phyloP scores from a whole-genome alignment of 768 basidiomycete genomes.

The Lentinula sp. region DNA sequence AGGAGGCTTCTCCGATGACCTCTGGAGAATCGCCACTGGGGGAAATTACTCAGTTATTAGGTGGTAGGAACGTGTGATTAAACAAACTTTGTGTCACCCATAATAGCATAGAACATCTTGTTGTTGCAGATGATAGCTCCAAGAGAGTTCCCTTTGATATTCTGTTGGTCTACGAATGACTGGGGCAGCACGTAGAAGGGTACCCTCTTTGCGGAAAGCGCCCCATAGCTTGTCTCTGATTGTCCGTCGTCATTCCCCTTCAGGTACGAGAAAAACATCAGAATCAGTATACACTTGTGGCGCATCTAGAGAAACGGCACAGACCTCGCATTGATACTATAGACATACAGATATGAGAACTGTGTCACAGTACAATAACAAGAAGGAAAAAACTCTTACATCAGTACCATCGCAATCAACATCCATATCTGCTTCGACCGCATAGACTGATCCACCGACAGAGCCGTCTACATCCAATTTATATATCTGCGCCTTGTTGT shows the following conservation, averaged over 20 bases:
- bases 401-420: slow-evolving; percentile 19
- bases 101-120: slow-evolving; percentile 22
- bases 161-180: slow-evolving; percentile 10
- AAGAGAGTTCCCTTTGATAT: slow-evolving; percentile 15
- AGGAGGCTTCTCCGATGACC: slow-evolving; percentile 20
- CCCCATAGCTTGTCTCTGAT: slow-evolving; percentile 16
- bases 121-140: slow-evolving; percentile 18
- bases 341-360: background rate
- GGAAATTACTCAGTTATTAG: background rate
- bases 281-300: background rate
- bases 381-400: slow-evolving; percentile 6
- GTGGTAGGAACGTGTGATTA: background rate
- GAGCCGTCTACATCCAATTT: slow-evolving; percentile 13
- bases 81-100: slow-evolving; percentile 18
- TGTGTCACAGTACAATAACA: background rate
- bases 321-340: slow-evolving; percentile 3
- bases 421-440: slow-evolving; percentile 21
- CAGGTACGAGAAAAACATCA: background rate
- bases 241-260: slow-evolving; percentile 18
- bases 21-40: slow-evolving; percentile 16
- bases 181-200: slow-evolving; percentile 19
- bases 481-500: slow-evolving; percentile 11
- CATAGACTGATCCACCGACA: slow-evolving; percentile 11
- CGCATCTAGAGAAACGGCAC: background rate
- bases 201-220: slow-evolving; percentile 16